Base-by-base conservation (phyloP, 441 rosid species). In the Syzygium malaccense region DNA sequence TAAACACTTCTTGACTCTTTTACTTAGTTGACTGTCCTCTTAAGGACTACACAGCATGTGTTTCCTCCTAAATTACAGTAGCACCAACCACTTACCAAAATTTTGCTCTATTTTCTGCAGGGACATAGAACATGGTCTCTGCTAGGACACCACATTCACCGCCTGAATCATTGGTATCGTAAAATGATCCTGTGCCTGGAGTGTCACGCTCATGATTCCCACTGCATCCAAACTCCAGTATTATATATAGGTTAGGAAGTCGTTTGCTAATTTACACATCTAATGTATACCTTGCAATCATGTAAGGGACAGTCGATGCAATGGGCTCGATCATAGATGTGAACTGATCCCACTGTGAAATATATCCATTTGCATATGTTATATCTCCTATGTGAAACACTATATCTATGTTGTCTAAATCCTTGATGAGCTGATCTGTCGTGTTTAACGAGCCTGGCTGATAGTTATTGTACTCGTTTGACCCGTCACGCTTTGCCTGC, bases 291-390 rank as follows among this genome's bases (percentile, higher is more conserved):
- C 99, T 98, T 30, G 93, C 98, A 84, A 97, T 87, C 99, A 97
- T 98, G 91, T 96, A 98, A 8, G 98, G 96, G 84, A 95, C 96
- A 25, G 89, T 90, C 53, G 98, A 95, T 88, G 98, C 94, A 53
- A 98, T 93, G 68, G 98, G 98, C 93, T 98, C 95, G 45, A 98
- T 95, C 92, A 96, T 97, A 71, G 98, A 94, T 57, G 99, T 98
- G 93, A 98, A 96, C 89, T 98, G 99, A 91, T 98, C 99, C 99
- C 99, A 98, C 88, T 98, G 98, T 17, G 99, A 97, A 89, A 98
- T 62, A 88, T 97, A 98, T 48, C 99, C 99, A 91, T 98, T 98
- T 33, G 99, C 79, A 91, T 98, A 97, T 10, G 96, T 88, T 68
- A 98, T 83, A 87, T 96, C 99, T 88, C 99, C 99, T 57, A 97